Percentiles rank a stretch among this genome's conserved stretches.
These are phyloP conservation scores for Colletotrichum horii DNA, from an alignment of 2,329 filamentous ascomycete species.

Conservation along the genomic window DNA sequence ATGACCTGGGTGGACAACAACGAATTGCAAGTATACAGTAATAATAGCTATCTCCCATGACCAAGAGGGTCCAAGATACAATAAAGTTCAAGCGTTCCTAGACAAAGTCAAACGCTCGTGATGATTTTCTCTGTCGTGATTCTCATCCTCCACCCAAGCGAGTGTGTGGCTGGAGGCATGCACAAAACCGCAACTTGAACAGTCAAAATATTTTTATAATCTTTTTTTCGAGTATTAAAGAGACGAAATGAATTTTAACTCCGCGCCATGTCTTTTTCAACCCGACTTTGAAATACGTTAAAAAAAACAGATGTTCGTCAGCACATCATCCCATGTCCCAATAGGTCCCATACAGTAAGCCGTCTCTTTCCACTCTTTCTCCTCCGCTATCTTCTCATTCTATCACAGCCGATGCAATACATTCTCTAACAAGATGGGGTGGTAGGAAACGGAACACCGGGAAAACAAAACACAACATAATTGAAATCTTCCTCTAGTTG, in stretches of 20 bases:
- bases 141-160: neutral
- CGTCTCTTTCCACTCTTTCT: neutral
- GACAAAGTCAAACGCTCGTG: neutral
- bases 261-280: conserved; percentile 20
- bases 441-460: neutral
- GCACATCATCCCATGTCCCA: neutral
- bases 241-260: conserved; percentile 2
- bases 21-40: conserved; percentile 20
- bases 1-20: conserved; percentile 43
- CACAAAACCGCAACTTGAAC: neutral
- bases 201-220: neutral
- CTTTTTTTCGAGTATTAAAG: neutral
- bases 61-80: neutral
- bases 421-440: neutral
- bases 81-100: neutral
- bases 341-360: neutral
- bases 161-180: neutral
- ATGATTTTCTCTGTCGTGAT: neutral
- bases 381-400: neutral
- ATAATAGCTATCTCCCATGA: conserved; percentile 11
- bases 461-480: neutral
- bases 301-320: neutral
- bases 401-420: neutral
- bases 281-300: neutral
- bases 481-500: neutral